Base-by-base conservation (phyloP, 2,329 filamentous ascomycete species). In the Cladosporium cucumerinum region DNA sequence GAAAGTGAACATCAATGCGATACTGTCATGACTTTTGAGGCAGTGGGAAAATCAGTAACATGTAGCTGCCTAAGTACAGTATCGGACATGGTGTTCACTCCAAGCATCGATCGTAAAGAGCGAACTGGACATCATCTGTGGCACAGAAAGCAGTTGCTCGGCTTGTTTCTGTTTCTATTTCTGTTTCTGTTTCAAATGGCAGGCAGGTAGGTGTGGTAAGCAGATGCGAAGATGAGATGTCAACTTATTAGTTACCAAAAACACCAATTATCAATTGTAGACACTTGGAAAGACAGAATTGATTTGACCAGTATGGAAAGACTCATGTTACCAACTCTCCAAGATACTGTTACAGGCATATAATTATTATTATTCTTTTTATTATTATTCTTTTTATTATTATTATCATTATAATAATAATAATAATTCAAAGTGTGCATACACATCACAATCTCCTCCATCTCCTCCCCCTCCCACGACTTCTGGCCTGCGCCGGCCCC, bases 381-480 rank as follows among this genome's bases (percentile, higher is more conserved):
- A n/a, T n/a, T n/a, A n/a, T n/a, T n/a, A n/a, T n/a, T n/a, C n/a
- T n/a, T n/a, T n/a, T n/a, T n/a, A n/a, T n/a, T n/a, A n/a, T n/a
- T n/a, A n/a, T n/a, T n/a, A n/a, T n/a, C n/a, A n/a, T n/a, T n/a
- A n/a, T n/a, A n/a, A n/a, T n/a, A n/a, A n/a, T n/a, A n/a, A n/a
- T n/a, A n/a, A n/a, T 11, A 46, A 30, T 52, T 2, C 16, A 52
- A 11, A 52, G 30, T 6, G 12, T 30, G 23, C 14, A 28, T 4
- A 54, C 32, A 54, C 32, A 54, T 30, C 14, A 8, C 12, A 14
- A 30, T 25, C 4, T n/a, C 21, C 2, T 28, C 7, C 51, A 21
- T 12, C 25, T 8, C 26, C 26, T n/a, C n/a, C n/a, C n/a, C n/a
- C n/a, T n/a, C n/a, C 55, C 55, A 28, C 55, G 55, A 58, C 55